A percentile compares a stretch with the other conserved stretches of the same genome.
Evolutionary conservation across 2,329 filamentous ascomycete genomes (phyloP).

Genomic region (Aureobasidium namibiae): DNA sequence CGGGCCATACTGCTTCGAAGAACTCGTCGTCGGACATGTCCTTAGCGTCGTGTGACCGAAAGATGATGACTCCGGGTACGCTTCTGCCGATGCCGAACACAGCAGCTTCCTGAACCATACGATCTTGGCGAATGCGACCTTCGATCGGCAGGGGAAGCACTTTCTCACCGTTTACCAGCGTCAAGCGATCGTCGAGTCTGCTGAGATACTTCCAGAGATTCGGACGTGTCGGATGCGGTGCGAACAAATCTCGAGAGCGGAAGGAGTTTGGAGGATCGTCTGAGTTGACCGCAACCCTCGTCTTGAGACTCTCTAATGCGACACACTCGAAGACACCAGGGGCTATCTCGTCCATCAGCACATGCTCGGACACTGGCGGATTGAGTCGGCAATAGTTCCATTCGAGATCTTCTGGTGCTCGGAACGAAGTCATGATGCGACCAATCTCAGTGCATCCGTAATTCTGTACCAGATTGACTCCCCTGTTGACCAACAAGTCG

Average conservation of each 20-base stretch:
- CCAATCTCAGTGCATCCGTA: constrained; percentile 28
- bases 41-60: constrained; percentile 38
- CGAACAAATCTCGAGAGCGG: constrained; percentile 43
- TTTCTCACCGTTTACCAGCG: constrained; percentile 44
- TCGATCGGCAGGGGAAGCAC: constrained; percentile 44
- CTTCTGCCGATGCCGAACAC: constrained; percentile 49
- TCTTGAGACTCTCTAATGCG: constrained; percentile 28
- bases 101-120: constrained; percentile 47
- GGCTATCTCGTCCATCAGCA: constrained; percentile 28
- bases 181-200: constrained; percentile 40
- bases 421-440: constrained; percentile 49
- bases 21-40: constrained; percentile 38
- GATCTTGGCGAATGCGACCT: constrained; percentile 44
- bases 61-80: constrained; percentile 46
- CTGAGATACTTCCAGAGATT: constrained; percentile 42
- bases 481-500: constrained; percentile 24
- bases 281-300: constrained; percentile 35
- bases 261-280: constrained; percentile 39
- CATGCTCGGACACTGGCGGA: constrained; percentile 22
- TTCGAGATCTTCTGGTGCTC: constrained; percentile 43
- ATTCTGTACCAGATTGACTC: constrained; percentile 28
- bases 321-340: constrained; percentile 35
- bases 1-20: constrained; percentile 41
- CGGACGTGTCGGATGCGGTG: constrained; percentile 33
- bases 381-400: constrained; percentile 51